Percentiles rank a stretch among this genome's conserved stretches.
Conservation (phyloP, 2,329 filamentous ascomycete genomes). For the Fusarium tanahbumbuense region DNA sequence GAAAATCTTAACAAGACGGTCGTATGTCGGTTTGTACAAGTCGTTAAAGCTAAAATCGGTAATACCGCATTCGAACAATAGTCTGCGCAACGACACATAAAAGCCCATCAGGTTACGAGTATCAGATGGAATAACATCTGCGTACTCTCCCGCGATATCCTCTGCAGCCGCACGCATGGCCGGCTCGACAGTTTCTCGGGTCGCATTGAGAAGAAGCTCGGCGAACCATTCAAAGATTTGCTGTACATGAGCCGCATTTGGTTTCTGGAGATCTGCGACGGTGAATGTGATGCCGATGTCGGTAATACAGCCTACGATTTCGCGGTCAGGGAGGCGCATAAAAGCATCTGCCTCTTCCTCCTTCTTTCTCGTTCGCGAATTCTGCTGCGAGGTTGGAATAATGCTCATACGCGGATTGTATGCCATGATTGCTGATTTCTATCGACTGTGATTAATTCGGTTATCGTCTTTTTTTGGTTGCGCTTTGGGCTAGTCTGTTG, state of each 20-base stretch:
- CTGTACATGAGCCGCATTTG: slow-evolving; percentile 93
- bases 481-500: slow-evolving; percentile 17
- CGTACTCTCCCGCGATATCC: slow-evolving; percentile 84
- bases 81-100: slow-evolving; percentile 82
- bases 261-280: slow-evolving; percentile 88
- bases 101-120: slow-evolving; percentile 97
- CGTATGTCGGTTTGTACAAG: slow-evolving; percentile 89
- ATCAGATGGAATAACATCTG: slow-evolving; percentile 86
- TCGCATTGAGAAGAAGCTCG: slow-evolving; percentile 92
- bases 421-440: slow-evolving; percentile 58
- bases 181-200: slow-evolving; percentile 91
- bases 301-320: slow-evolving; percentile 96
- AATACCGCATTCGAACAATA: slow-evolving; percentile 90
- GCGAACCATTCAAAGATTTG: slow-evolving; percentile 99
- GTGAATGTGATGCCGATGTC: slow-evolving; percentile 95
- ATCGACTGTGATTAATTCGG: background rate
- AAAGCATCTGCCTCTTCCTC: slow-evolving; percentile 70
- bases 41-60: slow-evolving; percentile 94
- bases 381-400: slow-evolving; percentile 63
- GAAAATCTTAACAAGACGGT: slow-evolving; percentile 92
- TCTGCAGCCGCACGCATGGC: slow-evolving; percentile 94
- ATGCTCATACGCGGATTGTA: slow-evolving; percentile 72
- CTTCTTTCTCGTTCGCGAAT: slow-evolving; percentile 66
- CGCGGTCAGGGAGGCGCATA: slow-evolving; percentile 72
- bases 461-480: slow-evolving; percentile 9